Evolutionary conservation across 352 stramenopile genomes (phyloP).

Genomic region (Phytopythium chamaehyphon): DNA sequence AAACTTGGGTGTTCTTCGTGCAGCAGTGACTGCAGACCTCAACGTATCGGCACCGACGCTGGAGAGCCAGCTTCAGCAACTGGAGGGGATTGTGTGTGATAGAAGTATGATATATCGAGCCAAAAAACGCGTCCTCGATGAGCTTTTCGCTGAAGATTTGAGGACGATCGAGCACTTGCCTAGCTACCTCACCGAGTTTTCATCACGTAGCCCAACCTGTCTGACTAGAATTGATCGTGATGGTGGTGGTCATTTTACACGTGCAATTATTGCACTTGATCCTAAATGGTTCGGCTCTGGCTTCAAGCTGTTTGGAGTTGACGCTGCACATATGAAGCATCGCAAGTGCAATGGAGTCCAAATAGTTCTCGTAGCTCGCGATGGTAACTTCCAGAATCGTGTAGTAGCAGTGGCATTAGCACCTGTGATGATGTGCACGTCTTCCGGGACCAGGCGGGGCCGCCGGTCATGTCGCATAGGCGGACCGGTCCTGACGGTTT

Average conservation of each 20-base stretch:
- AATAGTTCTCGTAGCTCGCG: slow-evolving; percentile 14
- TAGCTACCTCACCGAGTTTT: slow-evolving; percentile 5
- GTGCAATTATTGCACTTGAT: slow-evolving; percentile 12
- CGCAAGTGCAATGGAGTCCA: slow-evolving; percentile 17
- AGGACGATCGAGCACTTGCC: slow-evolving; percentile 4
- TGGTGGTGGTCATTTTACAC: slow-evolving; percentile 2
- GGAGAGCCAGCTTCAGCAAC: slow-evolving; percentile 4
- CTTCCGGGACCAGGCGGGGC: no score
- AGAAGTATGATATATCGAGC: slow-evolving; percentile 8
- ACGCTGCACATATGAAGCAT: slow-evolving; percentile 24
- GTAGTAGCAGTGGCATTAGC: slow-evolving; percentile 12
- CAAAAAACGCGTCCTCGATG: slow-evolving; percentile 1
- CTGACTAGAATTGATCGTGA: slow-evolving; percentile 1
- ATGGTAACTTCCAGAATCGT: slow-evolving; percentile 17
- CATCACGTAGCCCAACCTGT: neutral
- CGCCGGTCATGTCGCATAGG: no score
- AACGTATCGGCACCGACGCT: slow-evolving; percentile 5
- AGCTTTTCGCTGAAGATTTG: slow-evolving; percentile 4
- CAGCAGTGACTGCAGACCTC: slow-evolving; percentile 1
- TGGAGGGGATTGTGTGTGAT: neutral
- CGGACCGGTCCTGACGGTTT: no score
- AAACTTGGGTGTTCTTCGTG: neutral
- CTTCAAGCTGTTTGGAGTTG: slow-evolving; percentile 11
- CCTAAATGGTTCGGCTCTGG: slow-evolving; percentile 6
- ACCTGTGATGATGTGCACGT: no score